These are phyloP conservation scores for Tetrahymena thermophila DNA, from an alignment of 73 alveolate species.

Conservation along the genomic window DNA sequence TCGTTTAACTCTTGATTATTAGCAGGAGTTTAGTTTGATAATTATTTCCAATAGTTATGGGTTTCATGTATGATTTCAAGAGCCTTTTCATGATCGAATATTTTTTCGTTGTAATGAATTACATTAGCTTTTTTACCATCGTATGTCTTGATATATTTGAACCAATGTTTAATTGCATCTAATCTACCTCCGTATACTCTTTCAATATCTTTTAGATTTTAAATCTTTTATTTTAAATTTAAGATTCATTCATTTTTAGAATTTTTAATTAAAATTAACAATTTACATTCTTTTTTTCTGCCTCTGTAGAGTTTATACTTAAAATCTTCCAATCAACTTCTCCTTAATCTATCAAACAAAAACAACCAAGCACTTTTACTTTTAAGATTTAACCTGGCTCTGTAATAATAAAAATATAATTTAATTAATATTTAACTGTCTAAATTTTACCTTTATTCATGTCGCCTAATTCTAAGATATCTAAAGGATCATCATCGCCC, in stretches of 20 bases:
- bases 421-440: neutral
- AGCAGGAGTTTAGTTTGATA: neutral
- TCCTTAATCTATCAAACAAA: constrained; percentile 81
- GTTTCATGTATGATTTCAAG: constrained; percentile 30
- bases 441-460: neutral
- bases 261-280: neutral
- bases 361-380: constrained; percentile 72
- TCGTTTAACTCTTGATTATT: neutral
- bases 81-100: constrained; percentile 19
- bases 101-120: constrained; percentile 56
- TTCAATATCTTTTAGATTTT: constrained; percentile 29
- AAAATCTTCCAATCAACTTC: constrained; percentile 86
- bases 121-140: constrained; percentile 78
- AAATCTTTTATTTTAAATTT: neutral
- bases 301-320: constrained; percentile 47
- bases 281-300: constrained; percentile 14
- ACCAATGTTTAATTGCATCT: constrained; percentile 57
- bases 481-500: constrained; percentile 90
- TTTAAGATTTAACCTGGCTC: constrained; percentile 40
- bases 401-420: neutral
- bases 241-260: neutral
- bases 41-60: constrained; percentile 30
- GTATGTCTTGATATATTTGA: constrained; percentile 60
- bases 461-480: constrained; percentile 62
- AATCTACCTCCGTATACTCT: constrained; percentile 34